Evolutionary conservation across 106 monocot genomes (phyloP).

Genomic region (Posidonia australis): DNA sequence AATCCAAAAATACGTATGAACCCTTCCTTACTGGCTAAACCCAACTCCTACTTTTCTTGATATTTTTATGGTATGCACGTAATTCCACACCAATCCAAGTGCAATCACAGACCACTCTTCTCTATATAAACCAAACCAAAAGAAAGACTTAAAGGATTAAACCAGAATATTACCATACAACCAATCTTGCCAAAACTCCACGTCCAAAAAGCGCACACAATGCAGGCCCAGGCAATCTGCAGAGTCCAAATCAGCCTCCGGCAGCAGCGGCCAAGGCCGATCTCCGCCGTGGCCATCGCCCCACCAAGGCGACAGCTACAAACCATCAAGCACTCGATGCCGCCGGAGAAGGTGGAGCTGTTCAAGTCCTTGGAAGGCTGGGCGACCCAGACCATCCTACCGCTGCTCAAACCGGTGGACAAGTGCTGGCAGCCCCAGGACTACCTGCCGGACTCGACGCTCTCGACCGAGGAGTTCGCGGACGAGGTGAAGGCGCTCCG

Average conservation of each 20-base stretch:
- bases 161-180: no score
- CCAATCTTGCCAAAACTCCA: no score
- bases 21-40: no score
- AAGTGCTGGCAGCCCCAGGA: slow-evolving; percentile 61
- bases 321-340: slow-evolving; percentile 40
- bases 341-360: slow-evolving; percentile 50
- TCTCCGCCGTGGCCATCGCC: slow-evolving; percentile 1
- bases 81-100: no score
- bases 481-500: slow-evolving; percentile 37
- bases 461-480: slow-evolving; percentile 26
- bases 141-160: background rate
- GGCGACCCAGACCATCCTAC: slow-evolving; percentile 26
- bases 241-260: background rate
- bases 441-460: slow-evolving; percentile 43
- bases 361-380: slow-evolving; percentile 40
- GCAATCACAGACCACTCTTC: no score
- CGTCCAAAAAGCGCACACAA: no score
- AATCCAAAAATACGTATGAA: background rate
- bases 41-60: no score
- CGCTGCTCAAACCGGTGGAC: slow-evolving; percentile 54
- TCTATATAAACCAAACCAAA: background rate
- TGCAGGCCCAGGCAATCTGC: background rate
- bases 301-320: slow-evolving; percentile 17
- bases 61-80: no score
- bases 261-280: background rate